Evolutionary conservation across 441 rosid genomes (phyloP), one percentile per base, ranked within the genome.

Genomic region (Mallotus repandus): DNA sequence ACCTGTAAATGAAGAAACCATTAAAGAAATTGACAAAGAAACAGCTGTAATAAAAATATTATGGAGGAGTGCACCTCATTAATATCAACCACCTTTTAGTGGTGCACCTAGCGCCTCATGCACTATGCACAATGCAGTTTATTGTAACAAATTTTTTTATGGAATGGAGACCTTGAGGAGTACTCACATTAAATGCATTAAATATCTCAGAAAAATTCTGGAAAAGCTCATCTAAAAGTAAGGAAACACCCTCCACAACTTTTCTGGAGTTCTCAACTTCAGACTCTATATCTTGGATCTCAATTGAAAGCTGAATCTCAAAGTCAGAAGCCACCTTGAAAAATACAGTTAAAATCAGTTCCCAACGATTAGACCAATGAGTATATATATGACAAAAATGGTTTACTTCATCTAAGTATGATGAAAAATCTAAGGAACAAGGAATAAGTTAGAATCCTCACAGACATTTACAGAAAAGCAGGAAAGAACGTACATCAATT

Each of bases 181-280:
- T 82, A 87, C 96, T 89, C 78, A 95, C 99, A 66, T 72, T 80
- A 75, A 91, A 80, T 66, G 79, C 77, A 65, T 73, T 76, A 76
- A 79, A 74, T 64, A 82, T 52, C 41, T 74, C 73, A 52, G 93
- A 86, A 65, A 84, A 81, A 81, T 79, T 83, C 74, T 79, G 89
- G 74, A 90, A 87, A 83, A 76, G 82, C 64, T 90, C 98, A 76
- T 90, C 90, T 70, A 87, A 54, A 73, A 89, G 85, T 43, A 79
- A 82, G 67, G 85, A 79, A 46, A 81, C 76, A 63, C 78, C 80
- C 72, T 87, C 86, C 60, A 84, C 76, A 74, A 83, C 85, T 69
- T 81, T 82, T 79, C 78, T 81, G 19, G 80, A 77, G 74, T 73
- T 83, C 77, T 81, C 83, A 77, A 87, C 82, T 80, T 92, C 97